Evolutionary conservation across 1,139 yeast genomes (phyloP).

Genomic region (Taphrina confusa): DNA sequence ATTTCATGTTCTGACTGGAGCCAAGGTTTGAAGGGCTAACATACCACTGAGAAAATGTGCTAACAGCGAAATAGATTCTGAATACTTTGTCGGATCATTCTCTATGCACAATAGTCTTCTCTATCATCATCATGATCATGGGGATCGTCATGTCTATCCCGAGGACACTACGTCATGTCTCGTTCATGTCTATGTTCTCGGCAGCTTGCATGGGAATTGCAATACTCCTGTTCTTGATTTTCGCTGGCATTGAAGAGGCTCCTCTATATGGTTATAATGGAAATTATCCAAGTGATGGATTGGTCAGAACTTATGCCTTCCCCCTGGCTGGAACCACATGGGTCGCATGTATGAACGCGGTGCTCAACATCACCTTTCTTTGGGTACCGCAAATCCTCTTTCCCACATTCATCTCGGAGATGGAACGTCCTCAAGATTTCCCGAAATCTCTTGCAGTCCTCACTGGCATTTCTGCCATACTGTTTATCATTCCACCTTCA

Average conservation of each 20-base stretch:
- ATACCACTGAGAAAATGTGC: background rate
- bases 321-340: constrained; percentile 57
- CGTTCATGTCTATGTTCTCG: constrained; percentile 44
- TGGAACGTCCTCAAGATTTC: constrained; percentile 61
- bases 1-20: constrained; percentile 60
- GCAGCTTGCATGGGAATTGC: constrained; percentile 47
- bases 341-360: constrained; percentile 56
- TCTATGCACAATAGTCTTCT: constrained; percentile 21
- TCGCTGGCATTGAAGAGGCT: constrained; percentile 8
- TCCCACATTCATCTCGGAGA: constrained; percentile 63
- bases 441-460: constrained; percentile 59
- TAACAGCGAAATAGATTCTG: constrained; percentile 45
- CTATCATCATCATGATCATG: constrained; percentile 6
- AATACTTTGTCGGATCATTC: constrained; percentile 22
- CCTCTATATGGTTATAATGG: constrained; percentile 9
- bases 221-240: constrained; percentile 5
- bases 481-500: constrained; percentile 58
- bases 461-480: constrained; percentile 54
- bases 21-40: constrained; percentile 45
- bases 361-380: constrained; percentile 61
- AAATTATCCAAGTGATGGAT: constrained; percentile 4
- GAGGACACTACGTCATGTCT: constrained; percentile 18
- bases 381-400: constrained; percentile 66
- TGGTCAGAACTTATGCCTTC: constrained; percentile 50
- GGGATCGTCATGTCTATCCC: constrained; percentile 27